phyloP scores from a whole-genome alignment of 495 filamentous ascomycete genomes.

The Ramalina peruviana region DNA sequence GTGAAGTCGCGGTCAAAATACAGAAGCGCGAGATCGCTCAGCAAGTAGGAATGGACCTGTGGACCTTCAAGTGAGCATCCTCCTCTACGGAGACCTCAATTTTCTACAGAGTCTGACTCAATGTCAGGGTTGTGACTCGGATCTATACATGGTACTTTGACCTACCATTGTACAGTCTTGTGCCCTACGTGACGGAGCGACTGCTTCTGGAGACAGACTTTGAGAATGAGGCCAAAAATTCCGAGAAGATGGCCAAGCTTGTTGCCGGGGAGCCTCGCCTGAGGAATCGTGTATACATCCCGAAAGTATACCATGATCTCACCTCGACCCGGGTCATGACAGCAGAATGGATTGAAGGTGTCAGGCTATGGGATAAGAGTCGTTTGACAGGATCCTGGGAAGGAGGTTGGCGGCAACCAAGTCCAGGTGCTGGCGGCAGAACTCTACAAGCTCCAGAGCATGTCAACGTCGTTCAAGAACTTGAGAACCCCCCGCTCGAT shows the following conservation, averaged over 20 bases:
- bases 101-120: slow-evolving; percentile 2
- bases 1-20: slow-evolving; percentile 88
- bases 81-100: neutral
- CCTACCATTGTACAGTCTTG: slow-evolving; percentile 72
- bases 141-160: slow-evolving; percentile 74
- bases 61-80: slow-evolving; percentile 69
- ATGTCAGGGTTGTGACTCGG: slow-evolving; percentile 50
- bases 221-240: slow-evolving; percentile 75
- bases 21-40: slow-evolving; percentile 87
- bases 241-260: slow-evolving; percentile 64
- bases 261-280: slow-evolving; percentile 66
- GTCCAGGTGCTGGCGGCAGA: slow-evolving; percentile 60
- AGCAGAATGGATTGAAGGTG: slow-evolving; percentile 93
- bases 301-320: slow-evolving; percentile 66
- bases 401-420: slow-evolving; percentile 59
- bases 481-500: slow-evolving; percentile 29
- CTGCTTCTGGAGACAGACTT: slow-evolving; percentile 90
- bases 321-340: slow-evolving; percentile 79
- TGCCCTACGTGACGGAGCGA: slow-evolving; percentile 81
- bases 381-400: slow-evolving; percentile 59
- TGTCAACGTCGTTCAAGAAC: slow-evolving; percentile 24
- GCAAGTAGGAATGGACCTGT: slow-evolving; percentile 86
- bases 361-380: slow-evolving; percentile 80
- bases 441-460: slow-evolving; percentile 39
- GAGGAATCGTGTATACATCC: slow-evolving; percentile 71